Evolutionary conservation across 2,329 filamentous ascomycete species (phyloP), one percentile per base, ranked within the genome.

Genomic region (Arthrobotrys iridis): DNA sequence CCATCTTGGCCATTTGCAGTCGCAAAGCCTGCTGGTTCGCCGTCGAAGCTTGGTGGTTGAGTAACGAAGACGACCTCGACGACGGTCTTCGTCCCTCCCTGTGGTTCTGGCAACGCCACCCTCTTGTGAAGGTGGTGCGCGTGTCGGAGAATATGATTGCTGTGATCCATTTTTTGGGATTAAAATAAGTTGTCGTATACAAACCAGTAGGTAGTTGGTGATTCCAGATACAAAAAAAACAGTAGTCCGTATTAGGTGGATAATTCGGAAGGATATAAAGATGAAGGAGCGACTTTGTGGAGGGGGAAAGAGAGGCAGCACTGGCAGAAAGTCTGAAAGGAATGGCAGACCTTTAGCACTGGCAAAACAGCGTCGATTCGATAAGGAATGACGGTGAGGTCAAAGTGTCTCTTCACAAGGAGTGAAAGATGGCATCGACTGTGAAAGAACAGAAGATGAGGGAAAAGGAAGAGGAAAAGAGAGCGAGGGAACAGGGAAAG

Each of bases 51-150:
- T 3, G 71, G 71, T 15, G 43, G 43, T 33, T 60, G 58, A 22
- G 72, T 76, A n/a, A 76, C 72, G 43, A 76, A 71, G 18, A 76
- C 72, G 24, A 76, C 72, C n/a, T 76, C 66, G 20, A 76, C 66
- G 8, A 76, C 72, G 20, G 72, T 76, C 45, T 59, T 75, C 10
- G 71, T 75, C 20, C 71, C 71, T 59, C 63, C 71, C 35, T 75
- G 71, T 15, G 71, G 71, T 15, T 67, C 28, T 20, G 70, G 62
- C 10, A 55, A n/a, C 26, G 66, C 35, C 4, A 57, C 33, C 26
- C 71, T 57, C 45, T 75, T 67, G 63, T 57, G 71, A 28, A 75
- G 46, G 58, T 68, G 71, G 20, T 75, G 71, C 37, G 58, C 52
- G 64, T 75, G 71, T 68, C 71, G 63, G 26, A 67, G 35, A 20